Conservation (phyloP, 208 protist genomes). For the Strigomonas galati region DNA sequence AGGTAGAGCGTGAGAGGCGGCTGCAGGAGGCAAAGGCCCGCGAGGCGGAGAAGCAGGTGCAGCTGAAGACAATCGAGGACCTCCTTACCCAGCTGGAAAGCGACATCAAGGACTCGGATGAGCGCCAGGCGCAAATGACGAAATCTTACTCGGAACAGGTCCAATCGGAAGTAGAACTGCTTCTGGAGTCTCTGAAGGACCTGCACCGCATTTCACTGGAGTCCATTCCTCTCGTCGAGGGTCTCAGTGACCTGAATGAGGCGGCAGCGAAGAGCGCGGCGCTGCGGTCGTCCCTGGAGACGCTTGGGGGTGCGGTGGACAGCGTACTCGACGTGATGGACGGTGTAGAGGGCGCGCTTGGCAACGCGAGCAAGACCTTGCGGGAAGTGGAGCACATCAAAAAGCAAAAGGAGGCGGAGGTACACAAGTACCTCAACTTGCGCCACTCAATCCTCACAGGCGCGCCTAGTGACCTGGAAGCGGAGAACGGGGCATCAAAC, state of each 20-base stretch:
- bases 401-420: not conserved
- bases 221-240: not conserved
- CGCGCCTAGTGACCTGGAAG: too few species aligned
- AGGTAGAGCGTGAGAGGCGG: not conserved
- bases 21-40: slow-evolving; percentile 2
- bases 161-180: slow-evolving; percentile 10
- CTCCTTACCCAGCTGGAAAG: not conserved
- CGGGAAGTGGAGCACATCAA: not conserved
- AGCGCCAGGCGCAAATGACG: slow-evolving; percentile 3
- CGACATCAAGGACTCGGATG: slow-evolving; percentile 11
- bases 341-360: slow-evolving; percentile 6
- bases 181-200: slow-evolving; percentile 7
- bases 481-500: not conserved
- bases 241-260: slow-evolving; percentile 1
- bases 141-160: not conserved
- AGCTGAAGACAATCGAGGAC: not conserved
- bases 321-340: slow-evolving; percentile 16
- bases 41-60: slow-evolving; percentile 11
- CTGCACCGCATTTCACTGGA: slow-evolving; percentile 9
- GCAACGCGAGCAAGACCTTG: slow-evolving; percentile 5
- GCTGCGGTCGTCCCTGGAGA: slow-evolving; percentile 5
- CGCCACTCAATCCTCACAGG: not conserved
- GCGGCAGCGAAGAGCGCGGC: slow-evolving; percentile 8
- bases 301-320: slow-evolving; percentile 9
- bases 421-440: not conserved